Percentiles rank a stretch among this genome's conserved stretches.
Conservation (phyloP, 768 basidiomycete genomes). For the Rhodotorula graminis region DNA sequence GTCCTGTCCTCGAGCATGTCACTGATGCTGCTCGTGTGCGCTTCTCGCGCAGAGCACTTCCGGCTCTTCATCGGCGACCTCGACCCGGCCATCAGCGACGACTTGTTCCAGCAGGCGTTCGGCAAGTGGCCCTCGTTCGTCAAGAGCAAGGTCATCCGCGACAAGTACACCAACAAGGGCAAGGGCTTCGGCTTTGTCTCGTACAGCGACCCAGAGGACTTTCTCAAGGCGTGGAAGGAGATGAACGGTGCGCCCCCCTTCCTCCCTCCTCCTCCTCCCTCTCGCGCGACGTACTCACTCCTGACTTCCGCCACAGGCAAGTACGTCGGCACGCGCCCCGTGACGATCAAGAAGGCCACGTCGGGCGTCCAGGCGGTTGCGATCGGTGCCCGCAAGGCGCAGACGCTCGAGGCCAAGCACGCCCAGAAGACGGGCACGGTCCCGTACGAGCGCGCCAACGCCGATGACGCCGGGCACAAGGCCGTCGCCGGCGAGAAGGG, state of each 20-base stretch:
- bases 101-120: conserved; percentile 87
- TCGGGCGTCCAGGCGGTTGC: conserved; percentile 81
- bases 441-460: conserved; percentile 34
- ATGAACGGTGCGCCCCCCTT: conserved; percentile 73
- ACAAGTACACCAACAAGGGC: conserved; percentile 90
- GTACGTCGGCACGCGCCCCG: conserved; percentile 88
- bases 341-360: conserved; percentile 88
- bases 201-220: conserved; percentile 97
- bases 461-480: conserved; percentile 25
- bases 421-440: conserved; percentile 50
- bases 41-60: conserved; percentile 51
- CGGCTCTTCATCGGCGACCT: conserved; percentile 95
- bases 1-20: not conserved
- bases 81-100: conserved; percentile 96
- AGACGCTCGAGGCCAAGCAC: conserved; percentile 84
- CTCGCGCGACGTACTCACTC: no score
- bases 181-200: conserved; percentile 90
- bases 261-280: not conserved
- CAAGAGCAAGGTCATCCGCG: conserved; percentile 91
- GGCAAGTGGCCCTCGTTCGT: conserved; percentile 78
- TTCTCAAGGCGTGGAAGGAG: conserved; percentile 97
- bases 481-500: conserved; percentile 31
- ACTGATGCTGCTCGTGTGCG: not conserved
- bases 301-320: conserved; percentile 58
- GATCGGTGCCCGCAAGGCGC: conserved; percentile 88